phyloP scores from a whole-genome alignment of 192 early-diverging fungal species.

The Coemansia sp. region DNA sequence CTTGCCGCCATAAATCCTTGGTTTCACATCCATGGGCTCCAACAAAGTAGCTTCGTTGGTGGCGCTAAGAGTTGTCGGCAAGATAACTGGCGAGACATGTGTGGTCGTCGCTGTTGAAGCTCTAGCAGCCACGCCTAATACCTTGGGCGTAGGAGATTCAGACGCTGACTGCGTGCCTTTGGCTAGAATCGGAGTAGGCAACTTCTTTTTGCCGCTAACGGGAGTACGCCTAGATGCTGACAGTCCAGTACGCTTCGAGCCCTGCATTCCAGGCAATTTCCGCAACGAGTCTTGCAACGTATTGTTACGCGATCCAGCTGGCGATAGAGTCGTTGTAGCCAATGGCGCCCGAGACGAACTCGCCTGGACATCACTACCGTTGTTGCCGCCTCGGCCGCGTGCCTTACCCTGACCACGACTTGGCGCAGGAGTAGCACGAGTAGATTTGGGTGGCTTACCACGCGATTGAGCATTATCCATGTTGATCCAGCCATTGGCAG shows the following conservation, averaged over 20 bases:
- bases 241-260: conserved; percentile 24
- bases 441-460: neutral
- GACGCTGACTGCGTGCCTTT: conserved; percentile 2
- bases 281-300: conserved; percentile 34
- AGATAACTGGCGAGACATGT: neutral
- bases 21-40: neutral
- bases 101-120: neutral
- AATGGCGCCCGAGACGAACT: neutral
- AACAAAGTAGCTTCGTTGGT: neutral
- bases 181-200: neutral
- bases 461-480: conserved; percentile 7
- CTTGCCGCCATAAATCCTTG: neutral
- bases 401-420: neutral
- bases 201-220: neutral
- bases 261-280: conserved; percentile 30
- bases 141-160: neutral
- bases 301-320: conserved; percentile 4
- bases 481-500: conserved; percentile 21
- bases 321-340: conserved; percentile 1
- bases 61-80: neutral
- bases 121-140: neutral
- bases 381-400: neutral
- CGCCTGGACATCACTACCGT: neutral
- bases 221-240: conserved; percentile 16
- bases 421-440: neutral